A percentile compares a stretch with the other conserved stretches of the same genome.
phyloP scores from a whole-genome alignment of 495 filamentous ascomycete genomes.

The Collariella sp. region DNA sequence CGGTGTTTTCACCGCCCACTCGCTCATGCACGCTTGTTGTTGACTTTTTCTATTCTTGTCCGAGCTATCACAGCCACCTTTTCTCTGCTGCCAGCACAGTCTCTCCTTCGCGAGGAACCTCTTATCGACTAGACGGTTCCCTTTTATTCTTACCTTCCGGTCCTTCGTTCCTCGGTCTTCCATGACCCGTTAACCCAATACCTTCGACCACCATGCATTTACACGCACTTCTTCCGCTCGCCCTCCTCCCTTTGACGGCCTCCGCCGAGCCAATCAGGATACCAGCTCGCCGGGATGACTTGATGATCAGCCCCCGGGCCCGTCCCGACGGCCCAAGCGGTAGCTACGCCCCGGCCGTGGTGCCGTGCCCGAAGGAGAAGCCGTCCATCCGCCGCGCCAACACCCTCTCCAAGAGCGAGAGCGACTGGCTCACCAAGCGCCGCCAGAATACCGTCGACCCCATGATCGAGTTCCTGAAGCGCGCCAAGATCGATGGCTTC shows the following conservation, averaged over 20 bases:
- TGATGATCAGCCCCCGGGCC: constrained; percentile 26
- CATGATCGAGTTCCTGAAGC: constrained; percentile 63
- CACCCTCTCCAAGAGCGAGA: constrained; percentile 57
- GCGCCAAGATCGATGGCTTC: constrained; percentile 65
- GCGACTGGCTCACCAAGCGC: constrained; percentile 51
- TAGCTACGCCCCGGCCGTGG: constrained; percentile 46
- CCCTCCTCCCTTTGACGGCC: constrained; percentile 6
- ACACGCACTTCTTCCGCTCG: constrained; percentile 7
- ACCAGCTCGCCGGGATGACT: not conserved
- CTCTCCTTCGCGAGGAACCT: too few relatives aligned
- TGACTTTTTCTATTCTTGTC: too few relatives aligned
- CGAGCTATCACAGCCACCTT: too few relatives aligned
- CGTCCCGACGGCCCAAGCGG: constrained; percentile 48
- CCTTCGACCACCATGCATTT: constrained; percentile 6
- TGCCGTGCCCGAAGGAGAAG: constrained; percentile 42
- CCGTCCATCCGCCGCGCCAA: constrained; percentile 45
- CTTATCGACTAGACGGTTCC: too few relatives aligned
- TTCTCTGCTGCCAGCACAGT: too few relatives aligned
- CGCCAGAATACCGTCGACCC: constrained; percentile 51
- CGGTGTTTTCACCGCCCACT: too few relatives aligned
- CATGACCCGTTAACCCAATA: not conserved
- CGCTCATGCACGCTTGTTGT: too few relatives aligned
- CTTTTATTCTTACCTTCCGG: not conserved
- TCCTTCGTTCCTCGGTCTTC: not conserved
- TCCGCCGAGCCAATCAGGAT: constrained; percentile 17